Evolutionary conservation across 1,284 basidiomycete species (phyloP), one percentile per base, ranked within the genome.

Genomic region (Trametes polyzona): DNA sequence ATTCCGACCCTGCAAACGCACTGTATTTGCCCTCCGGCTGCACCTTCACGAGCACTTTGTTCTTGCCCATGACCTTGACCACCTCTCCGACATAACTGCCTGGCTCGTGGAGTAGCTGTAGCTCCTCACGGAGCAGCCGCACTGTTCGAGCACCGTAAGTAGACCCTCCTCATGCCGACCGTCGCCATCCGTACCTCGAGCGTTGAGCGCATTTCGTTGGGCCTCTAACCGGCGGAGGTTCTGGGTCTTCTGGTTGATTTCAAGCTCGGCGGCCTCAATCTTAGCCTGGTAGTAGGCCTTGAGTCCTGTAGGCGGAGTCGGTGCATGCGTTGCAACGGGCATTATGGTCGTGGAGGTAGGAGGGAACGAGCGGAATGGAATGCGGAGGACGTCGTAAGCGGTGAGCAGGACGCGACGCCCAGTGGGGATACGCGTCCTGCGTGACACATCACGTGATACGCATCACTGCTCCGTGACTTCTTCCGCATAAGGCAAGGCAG

Each of bases 1-100:
- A 26, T 19, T 4, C 16, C 4, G 2, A n/a, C 6, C 7, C 14
- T 17, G 36, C 8, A 12, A 2, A 50, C 86, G 68, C 62, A 96
- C 94, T 95, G 77, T 98, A 98, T 84, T 98, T 98, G 58, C 96
- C 96, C 77, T 98, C 96, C 0, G 96, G 96, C 73, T 98, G 96
- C 8, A 99, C 95, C 75, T 99, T 99, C 66, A 99, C 96, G 40
- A 99, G 79, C 4, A 98, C 95, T 77, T 98, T 98, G 74, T 90
- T 98, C 90, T 98, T 98, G 58, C 96, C 94, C 96, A 98, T 98
- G 17, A 98, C 92, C 75, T 98, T 99, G 67, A 98, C 90, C 2
- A 99, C 90, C 76, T 98, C 97, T 23, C 96, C 96, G 26, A 99
- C 96, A 77, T 98, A 98, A 68, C 92, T 95, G 32, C 95, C 96